Conservation (phyloP, 2,329 filamentous ascomycete genomes). For the Fusarium sp. region DNA sequence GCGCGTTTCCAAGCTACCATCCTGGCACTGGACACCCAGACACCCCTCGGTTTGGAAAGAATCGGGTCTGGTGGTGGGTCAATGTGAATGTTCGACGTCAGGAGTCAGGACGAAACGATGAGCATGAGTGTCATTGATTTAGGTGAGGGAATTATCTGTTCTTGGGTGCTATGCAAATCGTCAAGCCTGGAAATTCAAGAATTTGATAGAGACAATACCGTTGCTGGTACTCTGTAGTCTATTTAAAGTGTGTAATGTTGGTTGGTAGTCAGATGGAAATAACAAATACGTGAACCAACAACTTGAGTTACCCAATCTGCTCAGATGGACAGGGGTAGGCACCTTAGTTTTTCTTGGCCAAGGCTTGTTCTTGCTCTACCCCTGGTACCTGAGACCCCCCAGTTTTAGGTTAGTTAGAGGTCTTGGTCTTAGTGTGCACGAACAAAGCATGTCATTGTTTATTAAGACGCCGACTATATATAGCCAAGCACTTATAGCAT, state of each 20-base stretch:
- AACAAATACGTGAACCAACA: neutral
- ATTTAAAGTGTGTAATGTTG: neutral
- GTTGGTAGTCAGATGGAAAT: neutral
- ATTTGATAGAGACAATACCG: neutral
- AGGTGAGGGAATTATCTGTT: neutral
- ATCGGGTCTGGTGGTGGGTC: conserved; percentile 33
- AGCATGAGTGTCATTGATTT: neutral
- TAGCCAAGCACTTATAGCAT: neutral
- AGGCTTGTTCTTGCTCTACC: conserved; percentile 16
- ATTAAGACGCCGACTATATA: neutral
- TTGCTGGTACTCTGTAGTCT: neutral
- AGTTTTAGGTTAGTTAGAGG: conserved; percentile 21
- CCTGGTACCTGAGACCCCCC: conserved; percentile 15
- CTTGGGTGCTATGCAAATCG: neutral
- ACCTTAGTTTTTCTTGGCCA: conserved; percentile 27
- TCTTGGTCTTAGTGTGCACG: conserved; percentile 5
- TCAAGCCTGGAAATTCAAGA: neutral
- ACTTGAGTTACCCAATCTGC: neutral
- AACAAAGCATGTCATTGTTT: neutral
- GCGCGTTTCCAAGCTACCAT: conserved; percentile 27
- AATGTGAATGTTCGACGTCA: neutral
- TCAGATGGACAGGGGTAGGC: neutral
- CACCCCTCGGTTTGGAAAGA: conserved; percentile 28
- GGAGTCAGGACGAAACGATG: conserved; percentile 9
- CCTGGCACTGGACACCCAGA: conserved; percentile 21